Conservation (phyloP, 1,284 basidiomycete genomes). For the Bjerkandera adusta region DNA sequence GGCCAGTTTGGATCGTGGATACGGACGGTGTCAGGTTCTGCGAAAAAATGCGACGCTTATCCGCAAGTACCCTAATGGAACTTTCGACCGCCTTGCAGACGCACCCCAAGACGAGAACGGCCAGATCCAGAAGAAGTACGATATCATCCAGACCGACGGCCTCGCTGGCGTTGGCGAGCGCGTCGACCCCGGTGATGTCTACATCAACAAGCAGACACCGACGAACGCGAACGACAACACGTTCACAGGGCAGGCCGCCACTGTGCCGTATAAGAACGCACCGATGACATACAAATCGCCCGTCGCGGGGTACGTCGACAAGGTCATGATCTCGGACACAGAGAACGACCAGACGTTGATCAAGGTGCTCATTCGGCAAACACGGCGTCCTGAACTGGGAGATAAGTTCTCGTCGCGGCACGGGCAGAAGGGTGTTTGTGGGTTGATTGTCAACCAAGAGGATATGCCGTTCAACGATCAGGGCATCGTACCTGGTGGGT, state of each 20-base stretch:
- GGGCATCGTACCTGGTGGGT: constrained; percentile 86
- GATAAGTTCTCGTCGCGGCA: constrained; percentile 99
- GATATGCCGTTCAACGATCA: constrained; percentile 99
- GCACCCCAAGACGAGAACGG: constrained; percentile 86
- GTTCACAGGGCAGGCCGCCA: constrained; percentile 76
- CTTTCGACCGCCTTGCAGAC: constrained; percentile 94
- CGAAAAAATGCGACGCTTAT: constrained; percentile 95
- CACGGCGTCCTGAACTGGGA: constrained; percentile 92
- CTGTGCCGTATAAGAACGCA: constrained; percentile 84
- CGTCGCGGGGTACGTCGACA: constrained; percentile 93
- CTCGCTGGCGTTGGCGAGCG: constrained; percentile 94
- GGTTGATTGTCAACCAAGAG: constrained; percentile 96
- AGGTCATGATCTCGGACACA: constrained; percentile 96
- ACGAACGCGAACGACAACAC: constrained; percentile 86
- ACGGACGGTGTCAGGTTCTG: constrained; percentile 96
- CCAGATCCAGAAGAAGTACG: constrained; percentile 78
- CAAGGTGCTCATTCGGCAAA: constrained; percentile 98
- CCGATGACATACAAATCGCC: constrained; percentile 93
- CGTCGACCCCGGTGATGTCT: constrained; percentile 91
- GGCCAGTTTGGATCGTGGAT: constrained; percentile 95
- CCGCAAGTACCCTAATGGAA: constrained; percentile 96
- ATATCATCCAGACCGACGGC: constrained; percentile 90
- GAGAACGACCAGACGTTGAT: constrained; percentile 96
- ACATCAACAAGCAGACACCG: constrained; percentile 97
- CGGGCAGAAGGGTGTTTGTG: constrained; percentile 99